A percentile compares a stretch with the other conserved stretches of the same genome.
Conservation (phyloP, 2,329 filamentous ascomycete genomes). For the Cordyceps militaris region DNA sequence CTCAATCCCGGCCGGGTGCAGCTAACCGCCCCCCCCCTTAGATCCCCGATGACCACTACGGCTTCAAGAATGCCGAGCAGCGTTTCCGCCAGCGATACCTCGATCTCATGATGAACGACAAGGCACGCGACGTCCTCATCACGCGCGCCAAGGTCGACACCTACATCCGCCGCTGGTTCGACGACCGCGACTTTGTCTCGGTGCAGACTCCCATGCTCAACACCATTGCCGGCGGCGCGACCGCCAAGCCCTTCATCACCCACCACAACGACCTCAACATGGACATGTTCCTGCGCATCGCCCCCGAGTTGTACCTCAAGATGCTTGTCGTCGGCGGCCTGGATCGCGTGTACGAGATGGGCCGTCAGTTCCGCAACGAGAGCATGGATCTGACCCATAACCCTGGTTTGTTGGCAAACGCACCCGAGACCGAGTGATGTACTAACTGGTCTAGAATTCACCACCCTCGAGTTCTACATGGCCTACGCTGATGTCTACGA, state of each 20-base stretch:
- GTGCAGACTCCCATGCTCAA: conserved; percentile 99
- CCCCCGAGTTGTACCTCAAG: conserved; percentile 95
- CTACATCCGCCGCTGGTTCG: conserved; percentile 84
- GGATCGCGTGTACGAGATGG: conserved; percentile 92
- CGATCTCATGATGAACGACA: conserved; percentile 94
- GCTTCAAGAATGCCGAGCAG: conserved; percentile 92
- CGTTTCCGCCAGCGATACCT: conserved; percentile 90
- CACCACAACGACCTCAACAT: conserved; percentile 95
- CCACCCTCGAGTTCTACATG: conserved; percentile 94
- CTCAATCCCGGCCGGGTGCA: not conserved
- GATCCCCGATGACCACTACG: conserved; percentile 77
- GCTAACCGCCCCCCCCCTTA: conserved; percentile 5
- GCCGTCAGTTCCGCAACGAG: conserved; percentile 93
- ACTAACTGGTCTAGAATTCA: conserved; percentile 63
- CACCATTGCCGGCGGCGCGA: conserved; percentile 88
- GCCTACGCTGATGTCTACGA: conserved; percentile 91
- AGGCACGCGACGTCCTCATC: conserved; percentile 73
- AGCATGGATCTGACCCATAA: conserved; percentile 73
- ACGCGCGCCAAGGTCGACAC: conserved; percentile 81
- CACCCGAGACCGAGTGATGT: not conserved
- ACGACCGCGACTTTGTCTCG: conserved; percentile 81
- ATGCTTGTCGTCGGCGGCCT: conserved; percentile 90
- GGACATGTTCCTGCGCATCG: conserved; percentile 90
- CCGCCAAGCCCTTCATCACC: conserved; percentile 85
- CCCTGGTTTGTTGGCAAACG: conserved; percentile 33